These are phyloP conservation scores for Apiotrichum montevideense DNA, from an alignment of 1,284 basidiomycete genomes.

Conservation along the genomic window DNA sequence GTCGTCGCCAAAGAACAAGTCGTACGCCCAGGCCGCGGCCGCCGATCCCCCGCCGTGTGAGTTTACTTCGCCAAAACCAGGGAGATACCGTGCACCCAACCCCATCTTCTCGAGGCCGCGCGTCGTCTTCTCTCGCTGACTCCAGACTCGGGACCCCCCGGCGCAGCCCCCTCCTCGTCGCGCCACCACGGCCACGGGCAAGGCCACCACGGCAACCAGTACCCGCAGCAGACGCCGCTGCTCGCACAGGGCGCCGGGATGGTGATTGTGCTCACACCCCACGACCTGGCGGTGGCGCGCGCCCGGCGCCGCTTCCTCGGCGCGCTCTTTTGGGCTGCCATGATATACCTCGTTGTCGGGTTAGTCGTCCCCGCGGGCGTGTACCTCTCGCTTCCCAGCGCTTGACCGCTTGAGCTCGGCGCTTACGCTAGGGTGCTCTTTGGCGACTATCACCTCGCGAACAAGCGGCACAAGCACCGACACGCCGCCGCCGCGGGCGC, in stretches of 20 bases:
- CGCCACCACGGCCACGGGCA: background rate
- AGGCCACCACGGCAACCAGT: background rate
- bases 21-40: conserved; percentile 10
- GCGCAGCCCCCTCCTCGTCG: background rate
- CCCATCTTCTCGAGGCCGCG: too few relatives aligned
- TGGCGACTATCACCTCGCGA: background rate
- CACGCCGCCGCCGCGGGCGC: too few relatives aligned
- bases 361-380: conserved; percentile 19
- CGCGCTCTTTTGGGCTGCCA: conserved; percentile 40
- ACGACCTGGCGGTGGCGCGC: conserved; percentile 24
- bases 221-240: too few relatives aligned
- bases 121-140: background rate
- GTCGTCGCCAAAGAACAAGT: background rate
- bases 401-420: too few relatives aligned
- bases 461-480: background rate
- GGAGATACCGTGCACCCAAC: too few relatives aligned
- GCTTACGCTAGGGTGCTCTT: background rate
- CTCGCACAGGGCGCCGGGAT: background rate
- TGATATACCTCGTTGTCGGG: conserved; percentile 41
- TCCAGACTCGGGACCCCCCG: background rate
- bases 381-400: too few relatives aligned
- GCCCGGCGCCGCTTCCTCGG: conserved; percentile 40
- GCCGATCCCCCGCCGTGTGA: conserved; percentile 2
- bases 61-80: background rate
- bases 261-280: conserved; percentile 1